Base-by-base conservation (phyloP, 2,329 filamentous ascomycete species). In the Arthrobotrys pseudoclavata region DNA sequence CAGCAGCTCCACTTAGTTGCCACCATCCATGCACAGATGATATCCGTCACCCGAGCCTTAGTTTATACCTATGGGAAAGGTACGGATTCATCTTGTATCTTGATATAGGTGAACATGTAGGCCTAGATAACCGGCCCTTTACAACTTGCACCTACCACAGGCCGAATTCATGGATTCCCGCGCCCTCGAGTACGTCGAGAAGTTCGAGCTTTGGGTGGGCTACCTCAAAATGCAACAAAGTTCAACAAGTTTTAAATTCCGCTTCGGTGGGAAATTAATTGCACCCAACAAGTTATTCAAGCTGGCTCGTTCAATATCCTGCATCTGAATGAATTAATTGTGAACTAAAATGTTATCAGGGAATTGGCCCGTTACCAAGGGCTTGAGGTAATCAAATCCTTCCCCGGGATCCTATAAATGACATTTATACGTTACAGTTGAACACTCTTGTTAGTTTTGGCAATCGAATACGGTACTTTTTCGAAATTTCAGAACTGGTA, bases 241-340 rank as follows among this genome's bases (percentile, higher is more conserved):
- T n/a, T 15, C 50, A 53, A 53, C 50, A 53, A 53, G 50, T 53
- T 31, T 26, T 50, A 7, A 40, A 40, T 13, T 20, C 40, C 15
- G 20, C 10, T 22, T 22, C 4, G 42, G 2, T 45, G 40, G 40
- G 13, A 18, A 9, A n/a, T 45, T 18, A 10, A 4, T 20, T 18
- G 40, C n/a, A 3, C 40, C 40, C 13, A 45, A 37, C 5, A 37
- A 37, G 29, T n/a, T n/a, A n/a, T n/a, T 31, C 29, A 7, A 7
- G 29, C 29, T 3, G 10, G 13, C 13, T 12, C 37, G 37, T 5
- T 40, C 29, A 31, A n/a, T n/a, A n/a, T n/a, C n/a, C n/a, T n/a
- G n/a, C n/a, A n/a, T n/a, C n/a, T n/a, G n/a, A n/a, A n/a, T n/a
- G n/a, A n/a, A n/a, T n/a, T n/a, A n/a, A n/a, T n/a, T n/a, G n/a